A percentile compares a stretch with the other conserved stretches of the same genome.
Conservation (phyloP, 345 rosid genomes). For the Aquilaria malaccensis region DNA sequence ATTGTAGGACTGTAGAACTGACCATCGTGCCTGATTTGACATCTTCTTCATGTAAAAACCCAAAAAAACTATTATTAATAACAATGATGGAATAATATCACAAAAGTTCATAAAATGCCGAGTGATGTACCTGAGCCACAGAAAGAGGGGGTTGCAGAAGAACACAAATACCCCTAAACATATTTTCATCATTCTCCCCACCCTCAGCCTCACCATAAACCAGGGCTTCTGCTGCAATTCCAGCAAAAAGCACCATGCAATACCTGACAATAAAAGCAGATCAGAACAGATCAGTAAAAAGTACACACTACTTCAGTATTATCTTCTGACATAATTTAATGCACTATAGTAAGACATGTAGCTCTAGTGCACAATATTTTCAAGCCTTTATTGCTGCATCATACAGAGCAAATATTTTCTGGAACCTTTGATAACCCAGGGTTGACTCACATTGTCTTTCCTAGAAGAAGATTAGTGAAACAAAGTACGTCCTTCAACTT, state of each 20-base stretch:
- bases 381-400: too few species aligned
- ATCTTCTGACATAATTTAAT: not conserved
- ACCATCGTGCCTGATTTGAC: constrained; percentile 99
- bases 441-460: too few species aligned
- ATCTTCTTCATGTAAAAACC: constrained; percentile 35
- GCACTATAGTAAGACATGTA: too few species aligned
- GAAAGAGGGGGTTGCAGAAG: constrained; percentile 82
- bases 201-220: constrained; percentile 94
- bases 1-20: constrained; percentile 80
- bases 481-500: too few species aligned
- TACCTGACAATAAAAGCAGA: constrained; percentile 42
- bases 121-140: constrained; percentile 48
- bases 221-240: constrained; percentile 95
- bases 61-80: not conserved
- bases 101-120: constrained; percentile 2
- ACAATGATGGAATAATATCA: not conserved
- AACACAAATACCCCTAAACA: constrained; percentile 79
- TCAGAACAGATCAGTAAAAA: constrained; percentile 14
- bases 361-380: too few species aligned
- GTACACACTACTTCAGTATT: not conserved
- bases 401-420: too few species aligned
- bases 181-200: constrained; percentile 94
- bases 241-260: constrained; percentile 93
- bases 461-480: too few species aligned
- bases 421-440: too few species aligned